Conservation (phyloP, 306 rosid species). For the Cercis canadensis region DNA sequence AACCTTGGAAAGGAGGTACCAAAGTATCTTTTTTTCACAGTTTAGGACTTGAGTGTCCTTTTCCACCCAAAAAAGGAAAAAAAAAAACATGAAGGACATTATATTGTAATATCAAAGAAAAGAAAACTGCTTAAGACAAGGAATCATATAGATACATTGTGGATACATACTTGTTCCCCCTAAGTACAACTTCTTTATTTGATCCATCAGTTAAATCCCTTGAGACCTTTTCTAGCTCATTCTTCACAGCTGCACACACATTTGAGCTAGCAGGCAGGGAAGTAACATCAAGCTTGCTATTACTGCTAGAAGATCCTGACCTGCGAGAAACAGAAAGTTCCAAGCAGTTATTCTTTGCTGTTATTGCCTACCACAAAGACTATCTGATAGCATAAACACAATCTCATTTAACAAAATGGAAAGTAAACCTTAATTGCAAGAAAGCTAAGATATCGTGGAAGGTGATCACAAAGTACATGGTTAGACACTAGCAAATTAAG, state of each 20-base stretch:
- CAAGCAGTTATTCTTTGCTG: conserved; percentile 28
- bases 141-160: conserved; percentile 33
- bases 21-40: too few species aligned
- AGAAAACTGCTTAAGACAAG: too few species aligned
- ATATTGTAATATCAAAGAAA: too few species aligned
- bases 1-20: too few species aligned
- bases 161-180: conserved; percentile 69
- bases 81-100: too few species aligned
- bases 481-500: neutral
- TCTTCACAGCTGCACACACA: conserved; percentile 54
- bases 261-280: conserved; percentile 55
- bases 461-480: conserved; percentile 14
- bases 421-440: conserved; percentile 22
- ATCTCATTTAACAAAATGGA: conserved; percentile 10
- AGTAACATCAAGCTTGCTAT: conserved; percentile 58
- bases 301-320: conserved; percentile 59
- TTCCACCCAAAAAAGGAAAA: too few species aligned
- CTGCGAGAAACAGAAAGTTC: conserved; percentile 48
- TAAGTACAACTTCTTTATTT: conserved; percentile 56
- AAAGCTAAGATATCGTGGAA: conserved; percentile 10
- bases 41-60: too few species aligned
- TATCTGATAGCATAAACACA: conserved; percentile 18
- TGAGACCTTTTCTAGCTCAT: conserved; percentile 63
- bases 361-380: conserved; percentile 18
- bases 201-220: conserved; percentile 62